Evolutionary conservation across 352 stramenopile genomes (phyloP), one percentile per base, ranked within the genome.

Genomic region (Globisporangium echinulatum): DNA sequence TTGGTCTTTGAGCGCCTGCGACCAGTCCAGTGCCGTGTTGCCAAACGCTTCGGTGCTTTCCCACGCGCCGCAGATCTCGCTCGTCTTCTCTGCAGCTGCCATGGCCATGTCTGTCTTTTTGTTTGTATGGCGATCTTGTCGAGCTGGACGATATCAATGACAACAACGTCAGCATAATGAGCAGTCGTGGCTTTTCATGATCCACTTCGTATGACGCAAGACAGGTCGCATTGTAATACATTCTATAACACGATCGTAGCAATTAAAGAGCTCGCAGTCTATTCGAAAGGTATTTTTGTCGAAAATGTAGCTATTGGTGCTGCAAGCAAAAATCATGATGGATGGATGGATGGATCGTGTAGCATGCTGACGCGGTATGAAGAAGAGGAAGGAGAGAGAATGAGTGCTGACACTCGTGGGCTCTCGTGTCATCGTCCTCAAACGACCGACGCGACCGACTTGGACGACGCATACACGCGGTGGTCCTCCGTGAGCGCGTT

Each of bases 21-120:
- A 77, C 83, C 83, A 92, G 62, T 92, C 83, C 17, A 92, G 64
- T 43, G 77, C 53, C 11, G 83, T 92, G 55, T 88, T 92, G 13
- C 83, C 83, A 38, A 92, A 90, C 6, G 79, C 80, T 33, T 92
- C 83, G 2, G 75, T 80, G 68, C 79, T 92, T 14, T 64, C 62
- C 82, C 82, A 92, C 36, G 59, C 33, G 14, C 82, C 82, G 17
- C 38, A 54, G 38, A 64, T 52, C 19, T 37, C 40, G 43, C 36
- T 33, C 8, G 37, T 54, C 13, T 52, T 52, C 7, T 43, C 39
- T 43, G 43, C 8, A 56, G 43, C 5, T 49, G 15, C 4, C 43
- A 44, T 10, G 46, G 5, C 38, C 49, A 36, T 47, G 42, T 56
- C 44, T 43, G 36, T 51, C 43, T 42, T 25, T 44, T 25, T 46